phyloP scores from a whole-genome alignment of 352 stramenopile genomes.

The Phytophthora aleatoria region DNA sequence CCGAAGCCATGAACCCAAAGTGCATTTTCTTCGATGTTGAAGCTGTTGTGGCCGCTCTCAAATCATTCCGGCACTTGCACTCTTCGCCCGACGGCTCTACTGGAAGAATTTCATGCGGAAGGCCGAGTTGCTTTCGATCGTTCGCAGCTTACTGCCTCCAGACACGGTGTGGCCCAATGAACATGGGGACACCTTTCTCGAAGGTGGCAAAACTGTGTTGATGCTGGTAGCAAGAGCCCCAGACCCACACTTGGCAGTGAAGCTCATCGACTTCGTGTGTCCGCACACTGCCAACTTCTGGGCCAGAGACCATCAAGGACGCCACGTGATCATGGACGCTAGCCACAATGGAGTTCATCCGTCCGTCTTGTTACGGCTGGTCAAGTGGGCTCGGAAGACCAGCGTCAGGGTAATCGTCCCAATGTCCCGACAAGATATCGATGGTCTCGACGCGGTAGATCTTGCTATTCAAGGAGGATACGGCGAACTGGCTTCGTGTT shows the following conservation, averaged over 20 bases:
- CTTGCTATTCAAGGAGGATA: slow-evolving; percentile 18
- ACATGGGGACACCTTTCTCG: background rate
- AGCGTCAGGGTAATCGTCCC: slow-evolving; percentile 11
- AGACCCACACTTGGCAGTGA: slow-evolving; percentile 10
- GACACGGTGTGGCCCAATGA: slow-evolving; percentile 5
- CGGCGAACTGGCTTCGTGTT: slow-evolving; percentile 13
- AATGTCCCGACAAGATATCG: slow-evolving; percentile 13
- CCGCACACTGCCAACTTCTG: slow-evolving; percentile 18
- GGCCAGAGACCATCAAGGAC: slow-evolving; percentile 9
- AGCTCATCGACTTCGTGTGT: slow-evolving; percentile 27
- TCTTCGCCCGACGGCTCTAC: too few species aligned
- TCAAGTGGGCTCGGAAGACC: slow-evolving; percentile 20
- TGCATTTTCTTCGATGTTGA: background rate
- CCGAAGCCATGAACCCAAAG: background rate
- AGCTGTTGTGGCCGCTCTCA: background rate
- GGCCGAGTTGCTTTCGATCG: slow-evolving; percentile 2
- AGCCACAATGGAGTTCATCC: slow-evolving; percentile 13
- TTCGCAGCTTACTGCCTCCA: slow-evolving; percentile 9
- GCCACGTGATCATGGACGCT: slow-evolving; percentile 26
- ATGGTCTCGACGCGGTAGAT: slow-evolving; percentile 16
- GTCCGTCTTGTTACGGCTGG: slow-evolving; percentile 9
- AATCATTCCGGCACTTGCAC: too few species aligned
- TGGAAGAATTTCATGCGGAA: slow-evolving; percentile 12
- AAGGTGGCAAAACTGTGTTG: slow-evolving; percentile 20
- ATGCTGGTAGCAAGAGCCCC: slow-evolving; percentile 13